Conservation (phyloP, 2,329 filamentous ascomycete genomes). For the Colletotrichum lupini region DNA sequence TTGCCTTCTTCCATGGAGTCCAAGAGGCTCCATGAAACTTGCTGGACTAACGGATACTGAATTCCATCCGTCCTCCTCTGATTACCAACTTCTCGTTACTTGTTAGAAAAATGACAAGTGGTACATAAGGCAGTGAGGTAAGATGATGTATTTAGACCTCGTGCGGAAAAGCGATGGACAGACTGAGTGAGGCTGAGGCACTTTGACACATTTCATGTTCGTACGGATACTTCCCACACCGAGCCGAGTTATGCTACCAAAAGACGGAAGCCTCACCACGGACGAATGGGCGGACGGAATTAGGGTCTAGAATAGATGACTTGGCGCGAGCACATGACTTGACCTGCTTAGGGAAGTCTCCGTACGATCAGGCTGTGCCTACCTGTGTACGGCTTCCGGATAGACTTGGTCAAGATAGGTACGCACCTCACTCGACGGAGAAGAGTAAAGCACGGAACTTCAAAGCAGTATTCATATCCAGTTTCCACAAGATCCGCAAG, state of each 20-base stretch:
- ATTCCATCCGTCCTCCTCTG: neutral
- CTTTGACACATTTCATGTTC: neutral
- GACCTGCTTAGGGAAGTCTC: neutral
- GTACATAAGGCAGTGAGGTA: neutral
- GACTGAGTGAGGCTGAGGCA: neutral
- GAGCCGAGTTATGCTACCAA: neutral
- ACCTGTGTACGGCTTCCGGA: neutral
- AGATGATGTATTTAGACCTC: neutral
- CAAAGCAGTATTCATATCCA: conserved; percentile 10
- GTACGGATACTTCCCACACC: neutral
- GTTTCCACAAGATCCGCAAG: neutral
- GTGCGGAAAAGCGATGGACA: neutral
- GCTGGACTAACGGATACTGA: neutral
- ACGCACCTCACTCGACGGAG: neutral
- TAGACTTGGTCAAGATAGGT: neutral
- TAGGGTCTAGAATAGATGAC: neutral
- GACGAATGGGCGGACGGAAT: neutral
- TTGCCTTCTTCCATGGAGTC: neutral
- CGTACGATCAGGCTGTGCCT: neutral
- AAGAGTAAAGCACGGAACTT: conserved; percentile 2
- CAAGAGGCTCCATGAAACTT: neutral
- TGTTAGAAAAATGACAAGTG: too few species aligned
- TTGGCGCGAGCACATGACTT: neutral
- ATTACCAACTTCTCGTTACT: neutral
- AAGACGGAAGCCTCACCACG: neutral